Evolutionary conservation across 73 alveolate species (phyloP), one percentile per base, ranked within the genome.

Genomic region (Stentor roeselii): DNA sequence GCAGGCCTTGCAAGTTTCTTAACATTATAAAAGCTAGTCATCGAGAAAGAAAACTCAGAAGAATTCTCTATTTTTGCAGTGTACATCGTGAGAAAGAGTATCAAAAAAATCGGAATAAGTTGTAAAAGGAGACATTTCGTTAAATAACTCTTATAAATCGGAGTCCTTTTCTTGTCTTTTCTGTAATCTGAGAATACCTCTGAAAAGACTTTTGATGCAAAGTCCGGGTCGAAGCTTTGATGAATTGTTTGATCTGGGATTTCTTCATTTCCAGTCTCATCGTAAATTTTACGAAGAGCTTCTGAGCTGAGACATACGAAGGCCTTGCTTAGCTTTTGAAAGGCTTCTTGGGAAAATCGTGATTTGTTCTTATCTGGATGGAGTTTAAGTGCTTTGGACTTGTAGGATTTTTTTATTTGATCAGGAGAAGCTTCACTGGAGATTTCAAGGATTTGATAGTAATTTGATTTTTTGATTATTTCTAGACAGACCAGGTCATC

Each of bases 351-450:
- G 21, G 67, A 6, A 6, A 11, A 21, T 50, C 30, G 67, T 6
- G 67, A 50, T 50, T 50, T 50, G 21, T 50, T 50, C 21, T 50
- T 50, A 50, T 50, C 67, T 50, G 67, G 67, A 21, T 50, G 67
- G 67, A 50, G 30, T 50, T 50, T 50, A 50, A 50, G 67, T 50
- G 67, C 67, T 6, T 11, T 50, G 67, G 21, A 6, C 21, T 50
- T 50, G 67, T 50, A 50, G 67, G 67, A 50, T 50, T 50, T 50
- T 50, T 50, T 50, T 50, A 50, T 50, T 50, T 50, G 67, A 11
- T 50, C 67, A 50, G 21, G 21, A 11, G 67, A 11, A 21, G 30
- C 6, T 6, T 50, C 21, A 21, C 30, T 6, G 30, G 6, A 21
- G 21, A 50, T 6, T 6, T 50, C 21, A 21, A 50, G 67, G 67